Conservation (phyloP, 225 moss, liverwort and hornwort species). For the Bryoerythrophyllum caledonicum region DNA sequence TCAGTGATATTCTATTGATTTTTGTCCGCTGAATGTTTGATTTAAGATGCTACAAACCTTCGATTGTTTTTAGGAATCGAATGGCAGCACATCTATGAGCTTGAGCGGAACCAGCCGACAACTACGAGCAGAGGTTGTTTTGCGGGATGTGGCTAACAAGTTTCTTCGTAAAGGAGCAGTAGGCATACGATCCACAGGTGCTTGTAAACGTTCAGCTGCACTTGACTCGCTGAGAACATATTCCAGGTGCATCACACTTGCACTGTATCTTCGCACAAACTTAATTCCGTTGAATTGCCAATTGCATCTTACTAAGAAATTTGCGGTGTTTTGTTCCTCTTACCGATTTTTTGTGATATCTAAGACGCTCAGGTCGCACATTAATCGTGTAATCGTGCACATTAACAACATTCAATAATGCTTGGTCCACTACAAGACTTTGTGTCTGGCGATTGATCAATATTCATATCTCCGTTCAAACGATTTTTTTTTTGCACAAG, state of each 20-base stretch:
- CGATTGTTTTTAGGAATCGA: slow-evolving; percentile 37
- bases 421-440: not conserved
- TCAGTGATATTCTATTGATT: not conserved
- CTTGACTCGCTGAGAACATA: slow-evolving; percentile 27
- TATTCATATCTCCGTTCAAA: not conserved
- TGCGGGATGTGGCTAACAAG: slow-evolving; percentile 50
- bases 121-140: slow-evolving; percentile 23
- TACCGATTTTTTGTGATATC: not conserved
- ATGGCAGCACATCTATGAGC: slow-evolving; percentile 48
- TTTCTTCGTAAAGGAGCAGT: slow-evolving; percentile 33
- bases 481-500: slow-evolving; percentile 7
- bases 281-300: not conserved
- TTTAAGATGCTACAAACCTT: not conserved
- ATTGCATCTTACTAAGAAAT: not conserved
- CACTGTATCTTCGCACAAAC: not conserved
- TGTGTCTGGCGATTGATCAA: not conserved
- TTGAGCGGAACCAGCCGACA: slow-evolving; percentile 18
- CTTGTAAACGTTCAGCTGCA: slow-evolving; percentile 9
- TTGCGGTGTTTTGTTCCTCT: not conserved
- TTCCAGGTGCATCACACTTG: slow-evolving; percentile 31
- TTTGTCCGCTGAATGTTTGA: not conserved
- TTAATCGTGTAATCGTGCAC: not conserved
- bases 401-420: not conserved
- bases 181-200: slow-evolving; percentile 5
- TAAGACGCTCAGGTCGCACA: not conserved